phyloP scores from a whole-genome alignment of 2,329 filamentous ascomycete genomes.

The Venturia oleaginea region DNA sequence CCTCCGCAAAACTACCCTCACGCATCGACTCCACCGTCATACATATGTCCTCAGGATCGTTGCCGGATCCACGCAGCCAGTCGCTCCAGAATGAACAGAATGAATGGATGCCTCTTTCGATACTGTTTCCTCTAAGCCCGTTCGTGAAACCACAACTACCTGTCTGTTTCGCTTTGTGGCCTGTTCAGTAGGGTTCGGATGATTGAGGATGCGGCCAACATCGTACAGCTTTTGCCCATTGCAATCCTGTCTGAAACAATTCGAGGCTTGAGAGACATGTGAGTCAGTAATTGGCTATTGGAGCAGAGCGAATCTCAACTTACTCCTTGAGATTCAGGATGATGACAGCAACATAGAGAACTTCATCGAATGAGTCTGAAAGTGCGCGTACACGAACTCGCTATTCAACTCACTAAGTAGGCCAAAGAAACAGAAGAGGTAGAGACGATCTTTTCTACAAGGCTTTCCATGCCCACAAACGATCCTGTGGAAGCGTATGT shows the following conservation, averaged over 20 bases:
- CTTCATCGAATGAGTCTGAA: neutral
- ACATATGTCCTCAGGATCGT: neutral
- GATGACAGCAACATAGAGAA: neutral
- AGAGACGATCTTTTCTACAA: slow-evolving; percentile 47
- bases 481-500: neutral
- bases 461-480: slow-evolving; percentile 41
- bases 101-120: neutral
- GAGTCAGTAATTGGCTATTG: neutral
- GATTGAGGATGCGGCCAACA: neutral
- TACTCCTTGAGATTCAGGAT: neutral
- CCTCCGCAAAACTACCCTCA: neutral
- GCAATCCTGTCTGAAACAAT: neutral
- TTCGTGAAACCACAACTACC: neutral
- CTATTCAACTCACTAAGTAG: slow-evolving; percentile 31
- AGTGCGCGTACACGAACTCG: neutral
- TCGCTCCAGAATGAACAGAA: neutral
- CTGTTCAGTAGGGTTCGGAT: neutral
- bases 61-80: neutral
- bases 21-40: neutral
- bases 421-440: slow-evolving; percentile 52
- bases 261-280: neutral
- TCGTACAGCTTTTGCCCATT: neutral
- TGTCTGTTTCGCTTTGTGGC: neutral
- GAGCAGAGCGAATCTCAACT: neutral
- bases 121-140: neutral